Evolutionary conservation across 495 filamentous ascomycete species (phyloP).

Genomic region (Trichoderma asperelloides): DNA sequence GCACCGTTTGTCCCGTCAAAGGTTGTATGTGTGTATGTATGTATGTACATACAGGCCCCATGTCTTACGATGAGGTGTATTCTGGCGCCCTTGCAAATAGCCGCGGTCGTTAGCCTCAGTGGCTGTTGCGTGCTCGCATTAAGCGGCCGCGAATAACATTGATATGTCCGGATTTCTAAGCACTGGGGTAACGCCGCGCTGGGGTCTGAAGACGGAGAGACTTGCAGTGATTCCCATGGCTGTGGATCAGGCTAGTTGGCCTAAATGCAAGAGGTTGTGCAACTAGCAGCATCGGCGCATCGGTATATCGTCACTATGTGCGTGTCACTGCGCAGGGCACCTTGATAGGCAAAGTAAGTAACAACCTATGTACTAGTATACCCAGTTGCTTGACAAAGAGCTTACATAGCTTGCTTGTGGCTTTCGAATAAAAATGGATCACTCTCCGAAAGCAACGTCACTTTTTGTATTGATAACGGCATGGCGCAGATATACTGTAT

Average conservation of each 20-base stretch:
- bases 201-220: background rate
- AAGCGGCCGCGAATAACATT: background rate
- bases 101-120: background rate
- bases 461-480: too few species aligned
- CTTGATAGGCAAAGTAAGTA: background rate
- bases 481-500: too few species aligned
- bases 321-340: too few species aligned
- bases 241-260: background rate
- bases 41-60: too few species aligned
- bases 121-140: background rate
- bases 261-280: background rate
- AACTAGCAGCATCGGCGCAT: background rate
- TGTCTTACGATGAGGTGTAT: background rate
- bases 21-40: too few species aligned
- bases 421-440: background rate
- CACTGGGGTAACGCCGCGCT: background rate
- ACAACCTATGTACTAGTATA: too few species aligned
- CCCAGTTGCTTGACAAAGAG: background rate
- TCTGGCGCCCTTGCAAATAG: background rate
- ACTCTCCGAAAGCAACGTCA: too few species aligned
- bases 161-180: constrained; percentile 7
- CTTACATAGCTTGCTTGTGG: background rate
- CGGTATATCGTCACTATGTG: background rate
- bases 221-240: background rate
- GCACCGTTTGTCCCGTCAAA: background rate